These are phyloP conservation scores for Monosporascus sp. DNA, from an alignment of 2,329 filamentous ascomycete species.

Conservation along the genomic window DNA sequence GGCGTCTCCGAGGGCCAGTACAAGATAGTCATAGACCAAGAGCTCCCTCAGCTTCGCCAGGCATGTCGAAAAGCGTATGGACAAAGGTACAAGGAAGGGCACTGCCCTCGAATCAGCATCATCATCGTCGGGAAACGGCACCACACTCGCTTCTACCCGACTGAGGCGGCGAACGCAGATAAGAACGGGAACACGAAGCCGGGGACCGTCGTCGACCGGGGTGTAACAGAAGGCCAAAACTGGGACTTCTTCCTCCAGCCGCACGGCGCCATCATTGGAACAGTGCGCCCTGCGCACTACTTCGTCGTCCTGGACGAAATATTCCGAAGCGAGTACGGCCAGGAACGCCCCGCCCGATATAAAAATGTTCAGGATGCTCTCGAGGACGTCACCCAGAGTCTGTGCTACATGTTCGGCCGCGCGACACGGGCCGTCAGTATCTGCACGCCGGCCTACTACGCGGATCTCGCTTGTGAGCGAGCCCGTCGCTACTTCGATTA, in stretches of 20 bases:
- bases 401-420: conserved; percentile 65
- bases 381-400: conserved; percentile 43
- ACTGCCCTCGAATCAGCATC: conserved; percentile 52
- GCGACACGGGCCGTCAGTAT: conserved; percentile 65
- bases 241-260: conserved; percentile 70
- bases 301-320: conserved; percentile 51
- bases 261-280: conserved; percentile 63
- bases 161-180: conserved; percentile 38
- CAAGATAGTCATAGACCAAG: conserved; percentile 46
- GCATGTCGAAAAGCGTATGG: conserved; percentile 54
- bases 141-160: conserved; percentile 67
- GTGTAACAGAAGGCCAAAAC: conserved; percentile 55
- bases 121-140: conserved; percentile 70
- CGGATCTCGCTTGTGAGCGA: conserved; percentile 43
- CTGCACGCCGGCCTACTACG: conserved; percentile 68
- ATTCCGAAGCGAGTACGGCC: conserved; percentile 28
- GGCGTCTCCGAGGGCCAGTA: conserved; percentile 72
- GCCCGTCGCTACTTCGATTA: neutral
- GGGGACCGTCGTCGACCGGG: conserved; percentile 66
- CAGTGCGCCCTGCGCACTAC: conserved; percentile 65
- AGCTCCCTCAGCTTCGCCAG: conserved; percentile 47
- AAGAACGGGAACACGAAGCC: conserved; percentile 50
- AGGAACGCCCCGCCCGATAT: conserved; percentile 1
- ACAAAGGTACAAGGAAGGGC: conserved; percentile 36
- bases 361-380: conserved; percentile 47